phyloP scores from a whole-genome alignment of 371 early-diverging fungal species.

The Nematocida sp. region DNA sequence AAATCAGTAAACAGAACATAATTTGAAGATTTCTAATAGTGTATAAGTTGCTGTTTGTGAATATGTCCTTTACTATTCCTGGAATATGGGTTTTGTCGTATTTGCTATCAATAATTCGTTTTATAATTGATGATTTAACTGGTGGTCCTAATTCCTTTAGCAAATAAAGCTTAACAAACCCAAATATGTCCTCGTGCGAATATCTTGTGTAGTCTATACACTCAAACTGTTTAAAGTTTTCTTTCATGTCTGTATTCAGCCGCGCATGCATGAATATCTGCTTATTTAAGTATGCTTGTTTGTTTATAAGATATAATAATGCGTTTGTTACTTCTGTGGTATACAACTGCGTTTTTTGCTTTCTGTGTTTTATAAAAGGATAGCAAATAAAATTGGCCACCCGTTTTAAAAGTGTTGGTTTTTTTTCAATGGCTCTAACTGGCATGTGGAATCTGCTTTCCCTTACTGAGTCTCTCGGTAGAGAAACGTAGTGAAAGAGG shows the following conservation, averaged over 20 bases:
- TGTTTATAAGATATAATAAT: neutral
- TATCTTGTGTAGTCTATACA: conserved; percentile 1
- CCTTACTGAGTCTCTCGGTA: neutral
- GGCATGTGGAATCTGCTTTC: neutral
- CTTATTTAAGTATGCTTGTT: neutral
- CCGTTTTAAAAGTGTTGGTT: neutral
- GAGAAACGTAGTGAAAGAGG: neutral
- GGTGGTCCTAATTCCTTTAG: neutral
- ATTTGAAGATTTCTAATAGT: conserved; percentile 5
- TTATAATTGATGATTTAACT: neutral
- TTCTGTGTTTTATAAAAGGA: neutral
- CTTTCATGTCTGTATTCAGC: neutral
- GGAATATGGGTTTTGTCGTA: conserved; percentile 7
- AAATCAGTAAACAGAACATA: conserved; percentile 19
- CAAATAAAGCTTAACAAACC: conserved; percentile 24
- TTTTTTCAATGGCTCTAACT: neutral
- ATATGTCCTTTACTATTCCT: neutral
- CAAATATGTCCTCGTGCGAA: neutral
- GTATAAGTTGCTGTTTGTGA: neutral
- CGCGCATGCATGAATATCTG: neutral
- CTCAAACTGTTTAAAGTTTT: conserved; percentile 17
- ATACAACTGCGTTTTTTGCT: neutral
- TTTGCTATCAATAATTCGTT: neutral
- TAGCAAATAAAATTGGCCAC: neutral
- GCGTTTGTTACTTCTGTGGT: neutral